A percentile compares a stretch with the other conserved stretches of the same genome.
phyloP scores from a whole-genome alignment of 805 yeast species.

The Starmerella roubikii region DNA sequence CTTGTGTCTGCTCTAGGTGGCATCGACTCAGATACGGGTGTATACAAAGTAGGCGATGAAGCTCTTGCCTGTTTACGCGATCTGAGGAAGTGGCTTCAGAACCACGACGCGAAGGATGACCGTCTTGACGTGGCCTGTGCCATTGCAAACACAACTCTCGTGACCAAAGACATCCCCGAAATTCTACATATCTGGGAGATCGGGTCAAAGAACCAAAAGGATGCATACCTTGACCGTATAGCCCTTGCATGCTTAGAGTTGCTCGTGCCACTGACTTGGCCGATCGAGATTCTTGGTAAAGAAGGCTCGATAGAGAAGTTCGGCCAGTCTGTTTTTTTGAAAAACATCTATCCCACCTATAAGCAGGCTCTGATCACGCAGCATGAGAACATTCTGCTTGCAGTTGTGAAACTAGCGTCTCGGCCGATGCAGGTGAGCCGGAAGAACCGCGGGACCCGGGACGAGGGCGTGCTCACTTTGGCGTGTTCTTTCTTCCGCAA shows the following conservation, averaged over 20 bases:
- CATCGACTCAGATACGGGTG: constrained; percentile 46
- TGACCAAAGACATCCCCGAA: constrained; percentile 56
- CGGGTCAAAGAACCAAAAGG: constrained; percentile 13
- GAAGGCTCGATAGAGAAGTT: constrained; percentile 43
- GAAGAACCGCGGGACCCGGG: constrained; percentile 50
- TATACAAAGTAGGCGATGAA: constrained; percentile 76
- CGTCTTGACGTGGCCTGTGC: constrained; percentile 78
- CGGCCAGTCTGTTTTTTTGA: constrained; percentile 43
- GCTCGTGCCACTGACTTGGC: constrained; percentile 77
- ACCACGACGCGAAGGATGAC: constrained; percentile 61
- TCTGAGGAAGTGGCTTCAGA: constrained; percentile 71
- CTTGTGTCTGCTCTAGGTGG: constrained; percentile 88
- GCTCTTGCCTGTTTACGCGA: constrained; percentile 78
- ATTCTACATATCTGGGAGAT: constrained; percentile 65
- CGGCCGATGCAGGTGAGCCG: constrained; percentile 33
- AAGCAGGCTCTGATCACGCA: constrained; percentile 52
- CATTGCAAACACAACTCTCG: constrained; percentile 64
- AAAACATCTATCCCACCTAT: constrained; percentile 54
- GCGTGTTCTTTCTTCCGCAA: constrained; percentile 67
- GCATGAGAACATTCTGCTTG: constrained; percentile 43
- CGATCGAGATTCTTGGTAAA: constrained; percentile 46
- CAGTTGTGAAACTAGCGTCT: constrained; percentile 50
- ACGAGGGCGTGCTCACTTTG: constrained; percentile 56
- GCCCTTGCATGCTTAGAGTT: constrained; percentile 65
- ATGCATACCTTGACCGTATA: constrained; percentile 40